A percentile compares a stretch with the other conserved stretches of the same genome.
Evolutionary conservation across 2,329 filamentous ascomycete genomes (phyloP).

Genomic region (Colletotrichum higginsianum): DNA sequence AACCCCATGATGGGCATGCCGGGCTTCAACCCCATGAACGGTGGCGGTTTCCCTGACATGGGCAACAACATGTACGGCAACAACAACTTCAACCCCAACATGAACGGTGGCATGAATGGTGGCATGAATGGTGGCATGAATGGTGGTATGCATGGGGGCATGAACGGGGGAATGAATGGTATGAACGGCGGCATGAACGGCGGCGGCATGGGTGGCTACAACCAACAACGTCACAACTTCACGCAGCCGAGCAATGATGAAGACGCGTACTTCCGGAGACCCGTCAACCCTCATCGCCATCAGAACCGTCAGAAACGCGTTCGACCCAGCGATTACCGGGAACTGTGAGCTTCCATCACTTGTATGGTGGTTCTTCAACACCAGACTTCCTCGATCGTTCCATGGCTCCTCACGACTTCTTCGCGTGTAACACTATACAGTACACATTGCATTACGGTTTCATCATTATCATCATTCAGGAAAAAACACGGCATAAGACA

Average conservation of each 20-base stretch:
- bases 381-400: constrained; percentile 1
- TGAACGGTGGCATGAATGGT: constrained; percentile 48
- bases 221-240: constrained; percentile 54
- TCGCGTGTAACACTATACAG: constrained; percentile 37
- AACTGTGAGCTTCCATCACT: constrained; percentile 69
- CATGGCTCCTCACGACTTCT: not conserved
- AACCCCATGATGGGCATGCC: constrained; percentile 46
- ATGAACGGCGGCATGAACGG: constrained; percentile 51
- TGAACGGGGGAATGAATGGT: constrained; percentile 52
- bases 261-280: constrained; percentile 94
- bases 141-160: constrained; percentile 49
- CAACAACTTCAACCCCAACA: constrained; percentile 54
- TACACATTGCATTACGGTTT: constrained; percentile 31
- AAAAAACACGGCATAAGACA: constrained; percentile 32
- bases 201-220: constrained; percentile 41
- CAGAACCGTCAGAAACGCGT: constrained; percentile 85
- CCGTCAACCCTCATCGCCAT: constrained; percentile 93
- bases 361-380: not conserved
- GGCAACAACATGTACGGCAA: constrained; percentile 50
- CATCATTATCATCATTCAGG: constrained; percentile 30
- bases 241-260: constrained; percentile 78
- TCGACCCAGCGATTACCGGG: constrained; percentile 91
- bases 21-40: constrained; percentile 45
- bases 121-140: constrained; percentile 54
- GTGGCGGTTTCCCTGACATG: constrained; percentile 49